A percentile compares a stretch with the other conserved stretches of the same genome.
Conservation (phyloP, 148 eudicot species). For the Persicaria maculosa region DNA sequence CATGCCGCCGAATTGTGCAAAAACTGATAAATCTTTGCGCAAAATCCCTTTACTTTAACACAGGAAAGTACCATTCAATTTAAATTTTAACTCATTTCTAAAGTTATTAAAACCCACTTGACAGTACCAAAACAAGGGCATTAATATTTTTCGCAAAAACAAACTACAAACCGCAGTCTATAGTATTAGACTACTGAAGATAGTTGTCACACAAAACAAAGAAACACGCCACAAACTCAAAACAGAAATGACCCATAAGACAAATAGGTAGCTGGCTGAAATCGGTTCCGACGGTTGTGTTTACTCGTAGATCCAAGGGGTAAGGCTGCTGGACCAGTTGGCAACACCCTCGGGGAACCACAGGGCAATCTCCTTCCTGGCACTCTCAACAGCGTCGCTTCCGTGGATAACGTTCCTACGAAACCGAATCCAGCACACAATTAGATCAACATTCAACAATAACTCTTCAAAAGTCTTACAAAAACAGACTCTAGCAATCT, state of each 20-base stretch:
- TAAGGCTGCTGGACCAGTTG: constrained; percentile 72
- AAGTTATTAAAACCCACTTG: no score
- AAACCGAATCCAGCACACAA: not conserved
- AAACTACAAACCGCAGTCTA: no score
- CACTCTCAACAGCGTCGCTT: constrained; percentile 86
- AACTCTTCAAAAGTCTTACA: not conserved
- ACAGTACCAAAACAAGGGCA: no score
- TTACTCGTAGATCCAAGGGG: constrained; percentile 82
- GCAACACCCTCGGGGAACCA: constrained; percentile 88
- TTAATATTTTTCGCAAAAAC: no score
- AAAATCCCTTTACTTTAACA: no score
- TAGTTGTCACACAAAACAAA: not conserved
- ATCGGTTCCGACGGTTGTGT: not conserved
- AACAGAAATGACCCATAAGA: not conserved
- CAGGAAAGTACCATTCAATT: no score
- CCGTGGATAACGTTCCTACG: constrained; percentile 86
- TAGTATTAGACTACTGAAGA: no score
- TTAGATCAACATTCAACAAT: not conserved
- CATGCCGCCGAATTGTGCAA: not conserved
- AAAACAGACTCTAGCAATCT: not conserved
- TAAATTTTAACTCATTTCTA: no score
- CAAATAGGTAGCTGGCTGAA: not conserved
- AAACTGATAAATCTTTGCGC: not conserved
- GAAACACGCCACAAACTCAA: not conserved
- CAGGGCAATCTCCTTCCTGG: constrained; percentile 74